These are phyloP conservation scores for Talaromyces sp. DNA, from an alignment of 2,329 filamentous ascomycete species.

Conservation along the genomic window DNA sequence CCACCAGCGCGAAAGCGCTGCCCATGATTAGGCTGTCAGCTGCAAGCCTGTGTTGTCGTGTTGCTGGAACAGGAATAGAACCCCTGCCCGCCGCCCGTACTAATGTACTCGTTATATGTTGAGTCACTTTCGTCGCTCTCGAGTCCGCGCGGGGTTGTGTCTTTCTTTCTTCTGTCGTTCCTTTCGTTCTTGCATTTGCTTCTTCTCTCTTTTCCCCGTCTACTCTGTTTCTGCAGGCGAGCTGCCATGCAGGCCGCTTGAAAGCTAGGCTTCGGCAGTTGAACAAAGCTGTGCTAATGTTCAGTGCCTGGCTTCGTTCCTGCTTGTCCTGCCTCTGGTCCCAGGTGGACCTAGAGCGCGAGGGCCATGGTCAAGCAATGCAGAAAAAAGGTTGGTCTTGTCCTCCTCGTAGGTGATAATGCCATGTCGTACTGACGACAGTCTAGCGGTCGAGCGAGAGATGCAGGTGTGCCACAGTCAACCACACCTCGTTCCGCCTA, in stretches of 20 bases:
- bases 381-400: neutral
- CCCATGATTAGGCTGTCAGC: neutral
- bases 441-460: constrained; percentile 33
- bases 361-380: constrained; percentile 6
- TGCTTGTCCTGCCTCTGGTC: constrained; percentile 32
- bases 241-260: constrained; percentile 15
- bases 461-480: constrained; percentile 41
- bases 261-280: constrained; percentile 7
- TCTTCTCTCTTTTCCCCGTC: neutral
- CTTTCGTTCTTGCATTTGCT: neutral
- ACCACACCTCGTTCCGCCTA: constrained; percentile 41
- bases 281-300: constrained; percentile 32
- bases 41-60: constrained; percentile 2
- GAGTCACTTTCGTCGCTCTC: constrained; percentile 1
- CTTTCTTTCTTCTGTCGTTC: constrained; percentile 2
- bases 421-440: neutral
- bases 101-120: constrained; percentile 6
- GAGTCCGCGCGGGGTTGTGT: constrained; percentile 2
- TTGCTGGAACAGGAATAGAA: neutral
- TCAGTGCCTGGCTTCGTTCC: constrained; percentile 35
- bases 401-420: constrained; percentile 1
- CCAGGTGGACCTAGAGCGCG: constrained; percentile 21
- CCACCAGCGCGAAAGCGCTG: constrained; percentile 5
- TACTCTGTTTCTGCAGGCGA: neutral
- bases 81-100: neutral